A percentile compares a stretch with the other conserved stretches of the same genome.
These are phyloP conservation scores for Gonapodya prolifera DNA, from an alignment of 192 early-diverging fungal species.

Conservation along the genomic window DNA sequence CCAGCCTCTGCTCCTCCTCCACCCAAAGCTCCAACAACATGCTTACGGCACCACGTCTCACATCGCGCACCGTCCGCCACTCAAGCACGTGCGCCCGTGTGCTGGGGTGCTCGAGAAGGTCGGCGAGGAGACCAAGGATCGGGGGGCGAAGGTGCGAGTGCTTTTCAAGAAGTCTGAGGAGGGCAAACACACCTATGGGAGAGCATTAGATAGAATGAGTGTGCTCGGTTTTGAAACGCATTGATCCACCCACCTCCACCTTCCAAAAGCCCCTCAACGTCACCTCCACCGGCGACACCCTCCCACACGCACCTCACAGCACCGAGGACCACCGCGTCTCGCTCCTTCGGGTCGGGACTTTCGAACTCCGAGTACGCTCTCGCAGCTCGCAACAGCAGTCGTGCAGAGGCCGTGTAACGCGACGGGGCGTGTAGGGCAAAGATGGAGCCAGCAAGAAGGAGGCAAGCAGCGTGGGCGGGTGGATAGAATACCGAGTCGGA, in stretches of 20 bases:
- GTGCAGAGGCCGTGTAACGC: not conserved
- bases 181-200: not conserved
- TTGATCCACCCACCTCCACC: not conserved
- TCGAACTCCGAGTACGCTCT: not conserved
- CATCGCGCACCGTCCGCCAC: not conserved
- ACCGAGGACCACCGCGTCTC: not conserved
- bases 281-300: not conserved
- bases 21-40: slow-evolving; percentile 3
- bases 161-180: not conserved
- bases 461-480: not conserved
- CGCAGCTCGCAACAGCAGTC: not conserved
- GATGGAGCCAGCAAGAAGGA: not conserved
- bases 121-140: not conserved
- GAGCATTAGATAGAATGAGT: not conserved
- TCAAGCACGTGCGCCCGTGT: not conserved
- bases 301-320: not conserved
- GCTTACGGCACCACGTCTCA: not conserved
- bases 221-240: too few relatives aligned
- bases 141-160: not conserved
- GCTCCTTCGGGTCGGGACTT: not conserved
- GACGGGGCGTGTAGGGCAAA: not conserved
- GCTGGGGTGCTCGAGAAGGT: not conserved
- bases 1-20: not conserved
- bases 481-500: not conserved
- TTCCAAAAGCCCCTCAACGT: slow-evolving; percentile 1